A percentile compares a stretch with the other conserved stretches of the same genome.
These are phyloP conservation scores for Phytophthora nicotianae DNA, from an alignment of 352 stramenopile genomes.

Conservation along the genomic window DNA sequence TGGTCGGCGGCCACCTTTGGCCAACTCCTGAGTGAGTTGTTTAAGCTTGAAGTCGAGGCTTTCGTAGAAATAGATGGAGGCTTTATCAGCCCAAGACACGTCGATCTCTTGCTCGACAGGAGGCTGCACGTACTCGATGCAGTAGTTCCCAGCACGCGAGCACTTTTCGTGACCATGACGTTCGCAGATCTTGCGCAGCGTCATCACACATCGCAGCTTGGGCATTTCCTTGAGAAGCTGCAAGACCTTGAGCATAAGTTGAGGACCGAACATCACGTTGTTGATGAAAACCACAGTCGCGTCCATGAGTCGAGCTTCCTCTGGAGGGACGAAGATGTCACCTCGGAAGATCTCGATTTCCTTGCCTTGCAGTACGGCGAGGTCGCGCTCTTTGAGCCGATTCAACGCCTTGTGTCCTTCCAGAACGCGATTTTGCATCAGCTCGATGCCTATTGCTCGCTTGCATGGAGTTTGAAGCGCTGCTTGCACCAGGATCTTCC, in stretches of 20 bases:
- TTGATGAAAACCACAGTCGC: slow-evolving; percentile 89
- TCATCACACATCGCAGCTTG: slow-evolving; percentile 71
- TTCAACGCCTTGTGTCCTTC: slow-evolving; percentile 63
- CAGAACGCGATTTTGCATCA: slow-evolving; percentile 84
- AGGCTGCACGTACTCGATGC: slow-evolving; percentile 74
- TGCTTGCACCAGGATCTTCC: slow-evolving; percentile 81
- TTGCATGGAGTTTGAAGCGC: slow-evolving; percentile 72
- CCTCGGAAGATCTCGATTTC: slow-evolving; percentile 69
- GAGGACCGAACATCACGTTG: slow-evolving; percentile 83
- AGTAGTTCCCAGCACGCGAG: slow-evolving; percentile 54
- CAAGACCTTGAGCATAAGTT: slow-evolving; percentile 77
- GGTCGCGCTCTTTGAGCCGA: slow-evolving; percentile 45
- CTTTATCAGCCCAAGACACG: slow-evolving; percentile 83
- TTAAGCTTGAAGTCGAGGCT: slow-evolving; percentile 50
- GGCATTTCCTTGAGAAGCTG: slow-evolving; percentile 64
- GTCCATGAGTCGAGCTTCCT: slow-evolving; percentile 59
- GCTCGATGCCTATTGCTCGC: slow-evolving; percentile 76
- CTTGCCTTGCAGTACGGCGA: slow-evolving; percentile 55
- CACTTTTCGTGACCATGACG: slow-evolving; percentile 75
- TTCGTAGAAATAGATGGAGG: slow-evolving; percentile 79
- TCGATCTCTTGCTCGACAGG: slow-evolving; percentile 69
- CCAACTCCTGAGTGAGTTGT: slow-evolving; percentile 44
- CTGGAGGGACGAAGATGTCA: slow-evolving; percentile 72
- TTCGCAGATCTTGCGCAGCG: slow-evolving; percentile 81
- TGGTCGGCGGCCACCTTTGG: not conserved